Evolutionary conservation across 1,284 basidiomycete genomes (phyloP).

Genomic region (Salmacisia buchloeana): DNA sequence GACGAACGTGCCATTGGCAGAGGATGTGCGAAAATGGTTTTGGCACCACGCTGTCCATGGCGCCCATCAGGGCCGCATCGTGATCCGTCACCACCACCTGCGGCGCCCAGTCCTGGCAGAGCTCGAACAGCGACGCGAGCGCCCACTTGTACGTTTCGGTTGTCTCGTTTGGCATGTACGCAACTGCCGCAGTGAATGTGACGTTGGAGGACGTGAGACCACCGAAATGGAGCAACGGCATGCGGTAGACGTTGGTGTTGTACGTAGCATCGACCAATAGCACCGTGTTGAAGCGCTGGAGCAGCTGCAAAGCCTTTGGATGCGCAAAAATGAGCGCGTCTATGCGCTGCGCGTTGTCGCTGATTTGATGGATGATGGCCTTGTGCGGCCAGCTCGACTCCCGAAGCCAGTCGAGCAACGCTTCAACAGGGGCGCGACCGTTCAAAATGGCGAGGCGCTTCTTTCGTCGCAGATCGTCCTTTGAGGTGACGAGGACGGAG

Average conservation of each 20-base stretch:
- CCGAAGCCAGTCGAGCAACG: background rate
- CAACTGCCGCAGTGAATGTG: background rate
- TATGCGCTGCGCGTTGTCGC: background rate
- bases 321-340: background rate
- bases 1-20: constrained; percentile 6
- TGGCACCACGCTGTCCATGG: background rate
- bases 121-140: background rate
- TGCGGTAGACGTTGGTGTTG: background rate
- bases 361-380: background rate
- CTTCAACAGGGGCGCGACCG: background rate
- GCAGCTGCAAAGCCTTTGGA: background rate
- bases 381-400: background rate
- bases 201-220: background rate
- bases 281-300: background rate
- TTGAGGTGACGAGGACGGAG: background rate
- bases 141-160: background rate
- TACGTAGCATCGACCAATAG: background rate
- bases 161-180: background rate
- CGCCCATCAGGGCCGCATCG: background rate
- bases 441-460: background rate
- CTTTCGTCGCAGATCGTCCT: background rate
- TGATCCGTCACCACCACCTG: background rate
- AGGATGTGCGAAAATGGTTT: background rate
- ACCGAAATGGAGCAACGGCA: background rate
- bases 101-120: background rate